Conservation (phyloP, 2,329 filamentous ascomycete genomes). For the Sclerotinia minor region DNA sequence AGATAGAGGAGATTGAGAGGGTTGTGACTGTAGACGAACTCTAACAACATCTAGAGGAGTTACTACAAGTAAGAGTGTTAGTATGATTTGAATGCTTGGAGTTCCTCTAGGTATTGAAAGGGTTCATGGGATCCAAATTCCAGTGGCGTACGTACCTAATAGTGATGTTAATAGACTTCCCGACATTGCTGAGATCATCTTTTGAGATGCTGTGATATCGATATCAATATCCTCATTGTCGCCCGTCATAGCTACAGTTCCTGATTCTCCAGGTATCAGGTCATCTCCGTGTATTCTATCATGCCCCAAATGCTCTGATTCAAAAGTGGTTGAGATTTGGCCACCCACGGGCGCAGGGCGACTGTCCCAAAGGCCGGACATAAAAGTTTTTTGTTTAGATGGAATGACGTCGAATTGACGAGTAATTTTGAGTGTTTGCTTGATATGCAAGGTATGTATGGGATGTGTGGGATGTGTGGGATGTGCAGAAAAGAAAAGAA, state of each 20-base stretch:
- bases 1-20: slow-evolving; percentile 51
- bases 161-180: slow-evolving; percentile 89
- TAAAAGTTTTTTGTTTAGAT: slow-evolving; percentile 25
- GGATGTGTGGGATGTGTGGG: too few relatives aligned
- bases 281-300: slow-evolving; percentile 39
- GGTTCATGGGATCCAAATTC: slow-evolving; percentile 5
- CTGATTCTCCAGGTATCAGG: slow-evolving; percentile 34
- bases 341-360: slow-evolving; percentile 27
- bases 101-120: background rate
- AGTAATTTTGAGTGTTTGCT: background rate
- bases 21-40: slow-evolving; percentile 88
- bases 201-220: slow-evolving; percentile 80
- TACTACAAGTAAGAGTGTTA: slow-evolving; percentile 52
- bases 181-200: slow-evolving; percentile 91
- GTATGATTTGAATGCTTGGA: background rate
- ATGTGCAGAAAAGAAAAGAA: background rate
- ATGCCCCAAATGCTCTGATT: slow-evolving; percentile 32
- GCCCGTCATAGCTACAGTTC: slow-evolving; percentile 38
- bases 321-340: slow-evolving; percentile 33
- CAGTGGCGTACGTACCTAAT: slow-evolving; percentile 62
- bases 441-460: background rate
- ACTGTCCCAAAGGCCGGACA: slow-evolving; percentile 36
- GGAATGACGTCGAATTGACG: slow-evolving; percentile 23
- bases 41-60: slow-evolving; percentile 96
- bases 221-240: slow-evolving; percentile 46